Evolutionary conservation across 179 eudicot genomes (phyloP).

Genomic region (Corrigiola litoralis): DNA sequence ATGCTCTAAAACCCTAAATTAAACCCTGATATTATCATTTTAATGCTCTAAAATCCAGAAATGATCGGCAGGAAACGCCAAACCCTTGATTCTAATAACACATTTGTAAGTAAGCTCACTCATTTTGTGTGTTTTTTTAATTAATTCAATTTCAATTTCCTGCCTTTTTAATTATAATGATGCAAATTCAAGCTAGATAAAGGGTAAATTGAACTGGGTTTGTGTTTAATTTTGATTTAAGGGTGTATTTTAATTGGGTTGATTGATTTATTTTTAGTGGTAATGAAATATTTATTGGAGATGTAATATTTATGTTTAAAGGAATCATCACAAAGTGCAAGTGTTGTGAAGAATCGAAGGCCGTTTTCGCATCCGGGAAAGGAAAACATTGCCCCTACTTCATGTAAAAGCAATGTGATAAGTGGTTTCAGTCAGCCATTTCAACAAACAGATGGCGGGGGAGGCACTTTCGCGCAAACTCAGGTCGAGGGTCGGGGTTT

Average conservation of each 20-base stretch:
- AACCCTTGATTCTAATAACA: background rate
- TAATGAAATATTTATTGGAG: background rate
- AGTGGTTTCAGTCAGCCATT: conserved; percentile 6
- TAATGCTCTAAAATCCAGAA: background rate
- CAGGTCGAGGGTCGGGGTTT: background rate
- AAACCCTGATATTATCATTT: too few relatives aligned
- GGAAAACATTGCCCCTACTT: conserved; percentile 22
- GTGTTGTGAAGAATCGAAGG: conserved; percentile 5
- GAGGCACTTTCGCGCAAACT: background rate
- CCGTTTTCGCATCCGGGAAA: conserved; percentile 11
- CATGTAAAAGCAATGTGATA: background rate
- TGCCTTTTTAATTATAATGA: background rate
- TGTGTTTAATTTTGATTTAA: background rate
- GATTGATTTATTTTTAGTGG: background rate
- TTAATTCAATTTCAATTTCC: background rate
- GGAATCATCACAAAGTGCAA: conserved; percentile 1
- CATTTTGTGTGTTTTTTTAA: background rate
- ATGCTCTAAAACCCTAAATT: background rate
- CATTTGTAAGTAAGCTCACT: conserved; percentile 12
- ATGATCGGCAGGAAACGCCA: conserved; percentile 21
- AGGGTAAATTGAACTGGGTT: background rate
- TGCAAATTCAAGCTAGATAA: background rate
- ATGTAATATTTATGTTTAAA: background rate
- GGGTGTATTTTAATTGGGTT: background rate
- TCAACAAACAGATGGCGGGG: conserved; percentile 19